phyloP scores from a whole-genome alignment of 331 rosid genomes.

The Erythrophleum ivorense region DNA sequence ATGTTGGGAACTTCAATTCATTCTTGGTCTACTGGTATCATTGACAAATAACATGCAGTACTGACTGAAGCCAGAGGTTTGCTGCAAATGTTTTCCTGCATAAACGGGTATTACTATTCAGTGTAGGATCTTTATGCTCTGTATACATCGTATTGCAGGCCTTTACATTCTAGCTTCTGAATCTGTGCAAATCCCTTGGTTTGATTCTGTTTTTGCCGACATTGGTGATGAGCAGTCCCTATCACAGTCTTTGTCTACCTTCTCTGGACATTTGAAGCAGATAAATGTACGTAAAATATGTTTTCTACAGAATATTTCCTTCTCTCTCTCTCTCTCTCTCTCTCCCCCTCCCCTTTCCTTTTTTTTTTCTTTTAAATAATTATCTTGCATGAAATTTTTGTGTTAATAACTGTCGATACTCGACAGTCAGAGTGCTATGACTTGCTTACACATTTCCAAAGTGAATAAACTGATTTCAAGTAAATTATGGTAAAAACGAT shows the following conservation, averaged over 20 bases:
- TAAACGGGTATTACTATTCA: slow-evolving; percentile 16
- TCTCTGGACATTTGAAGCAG: slow-evolving; percentile 92
- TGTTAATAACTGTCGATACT: background rate
- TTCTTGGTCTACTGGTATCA: slow-evolving; percentile 14
- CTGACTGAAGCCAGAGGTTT: slow-evolving; percentile 17
- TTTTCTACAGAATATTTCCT: background rate
- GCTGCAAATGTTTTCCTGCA: slow-evolving; percentile 16
- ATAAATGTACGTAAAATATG: slow-evolving; percentile 71
- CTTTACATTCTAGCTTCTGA: slow-evolving; percentile 92
- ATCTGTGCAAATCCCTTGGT: slow-evolving; percentile 91
- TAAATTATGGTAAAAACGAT: background rate
- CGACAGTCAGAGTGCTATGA: background rate
- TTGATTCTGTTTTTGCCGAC: slow-evolving; percentile 93
- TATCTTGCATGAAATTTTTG: background rate
- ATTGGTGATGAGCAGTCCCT: slow-evolving; percentile 95
- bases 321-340: background rate
- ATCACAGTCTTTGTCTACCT: slow-evolving; percentile 89
- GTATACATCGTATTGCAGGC: slow-evolving; percentile 56
- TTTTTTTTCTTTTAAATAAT: background rate
- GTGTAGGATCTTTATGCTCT: slow-evolving; percentile 28
- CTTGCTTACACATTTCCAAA: slow-evolving; percentile 12
- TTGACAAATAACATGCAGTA: slow-evolving; percentile 33
- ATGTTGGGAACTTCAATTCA: slow-evolving; percentile 31
- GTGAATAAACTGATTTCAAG: background rate
- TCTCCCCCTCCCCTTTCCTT: background rate